Evolutionary conservation across 2,329 filamentous ascomycete genomes (phyloP).

Genomic region (Claviceps sp.): DNA sequence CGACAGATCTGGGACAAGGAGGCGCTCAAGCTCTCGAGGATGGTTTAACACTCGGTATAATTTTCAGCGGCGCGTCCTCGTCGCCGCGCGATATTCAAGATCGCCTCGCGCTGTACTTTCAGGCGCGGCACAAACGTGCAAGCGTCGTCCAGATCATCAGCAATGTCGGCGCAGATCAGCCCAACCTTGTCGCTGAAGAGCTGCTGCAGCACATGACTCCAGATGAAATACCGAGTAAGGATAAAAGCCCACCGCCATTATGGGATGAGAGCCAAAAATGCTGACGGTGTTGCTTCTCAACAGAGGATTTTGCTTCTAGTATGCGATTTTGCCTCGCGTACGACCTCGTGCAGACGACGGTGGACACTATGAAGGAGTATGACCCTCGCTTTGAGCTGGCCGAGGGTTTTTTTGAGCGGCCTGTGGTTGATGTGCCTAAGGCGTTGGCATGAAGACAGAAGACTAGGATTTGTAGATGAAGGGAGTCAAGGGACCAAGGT

Average conservation of each 20-base stretch:
- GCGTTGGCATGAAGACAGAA: no score
- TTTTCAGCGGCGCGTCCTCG: slow-evolving; percentile 13
- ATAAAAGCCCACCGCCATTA: no score
- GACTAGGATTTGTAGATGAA: no score
- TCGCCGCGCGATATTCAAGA: slow-evolving; percentile 10
- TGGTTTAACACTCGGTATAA: slow-evolving; percentile 18
- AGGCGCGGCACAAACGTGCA: slow-evolving; percentile 15
- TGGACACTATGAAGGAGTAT: not conserved
- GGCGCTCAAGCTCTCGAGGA: slow-evolving; percentile 24
- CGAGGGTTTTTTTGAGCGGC: not conserved
- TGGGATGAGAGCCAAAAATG: not conserved
- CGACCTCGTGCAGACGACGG: not conserved
- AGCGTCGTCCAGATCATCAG: slow-evolving; percentile 26
- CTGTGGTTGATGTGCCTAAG: not conserved
- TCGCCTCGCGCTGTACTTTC: slow-evolving; percentile 14
- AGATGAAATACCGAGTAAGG: not conserved
- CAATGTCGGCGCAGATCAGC: slow-evolving; percentile 22
- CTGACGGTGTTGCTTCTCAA: not conserved
- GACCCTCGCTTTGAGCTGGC: not conserved
- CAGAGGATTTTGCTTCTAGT: not conserved
- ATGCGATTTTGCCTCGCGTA: not conserved
- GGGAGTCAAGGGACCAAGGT: no score
- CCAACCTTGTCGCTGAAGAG: slow-evolving; percentile 11
- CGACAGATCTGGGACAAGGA: slow-evolving; percentile 25
- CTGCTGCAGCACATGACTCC: not conserved